phyloP scores from a whole-genome alignment of 768 basidiomycete genomes.

The Leccinum subtestaceum region DNA sequence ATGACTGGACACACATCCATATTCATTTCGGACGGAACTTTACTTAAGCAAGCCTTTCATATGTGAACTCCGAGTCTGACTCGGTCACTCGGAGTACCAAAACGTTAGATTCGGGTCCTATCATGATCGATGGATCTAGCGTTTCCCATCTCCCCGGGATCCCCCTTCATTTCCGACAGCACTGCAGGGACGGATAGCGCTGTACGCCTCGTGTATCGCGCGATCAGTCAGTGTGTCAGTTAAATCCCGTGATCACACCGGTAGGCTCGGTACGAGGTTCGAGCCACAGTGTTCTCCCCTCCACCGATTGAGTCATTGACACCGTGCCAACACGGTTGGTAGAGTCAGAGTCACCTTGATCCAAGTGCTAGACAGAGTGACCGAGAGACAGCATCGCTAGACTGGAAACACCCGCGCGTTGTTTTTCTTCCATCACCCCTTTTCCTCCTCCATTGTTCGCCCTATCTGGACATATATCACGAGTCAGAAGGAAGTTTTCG shows the following conservation, averaged over 20 bases:
- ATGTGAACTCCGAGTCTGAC: background rate
- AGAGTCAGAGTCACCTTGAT: background rate
- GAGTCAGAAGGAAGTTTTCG: background rate
- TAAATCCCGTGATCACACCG: background rate
- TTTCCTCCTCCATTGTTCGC: constrained; percentile 11
- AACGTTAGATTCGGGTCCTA: background rate
- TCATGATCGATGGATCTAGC: background rate
- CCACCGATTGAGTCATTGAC: too few species aligned
- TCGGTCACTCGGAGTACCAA: background rate
- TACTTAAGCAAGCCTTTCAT: background rate
- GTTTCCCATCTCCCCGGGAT: background rate
- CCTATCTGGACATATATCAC: constrained; percentile 1
- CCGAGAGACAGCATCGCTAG: background rate
- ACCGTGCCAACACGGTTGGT: background rate
- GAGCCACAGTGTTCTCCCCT: too few species aligned
- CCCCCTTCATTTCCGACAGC: background rate
- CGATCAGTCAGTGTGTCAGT: background rate
- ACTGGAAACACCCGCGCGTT: background rate
- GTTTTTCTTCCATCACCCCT: background rate
- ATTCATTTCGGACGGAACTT: background rate
- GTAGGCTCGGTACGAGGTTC: too few species aligned
- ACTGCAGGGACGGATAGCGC: background rate
- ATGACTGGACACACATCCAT: too few species aligned
- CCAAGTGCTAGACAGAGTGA: background rate
- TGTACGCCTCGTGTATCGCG: background rate